Evolutionary conservation across 2,329 filamentous ascomycete species (phyloP).

Genomic region (Arthrinium phaeospermum): DNA sequence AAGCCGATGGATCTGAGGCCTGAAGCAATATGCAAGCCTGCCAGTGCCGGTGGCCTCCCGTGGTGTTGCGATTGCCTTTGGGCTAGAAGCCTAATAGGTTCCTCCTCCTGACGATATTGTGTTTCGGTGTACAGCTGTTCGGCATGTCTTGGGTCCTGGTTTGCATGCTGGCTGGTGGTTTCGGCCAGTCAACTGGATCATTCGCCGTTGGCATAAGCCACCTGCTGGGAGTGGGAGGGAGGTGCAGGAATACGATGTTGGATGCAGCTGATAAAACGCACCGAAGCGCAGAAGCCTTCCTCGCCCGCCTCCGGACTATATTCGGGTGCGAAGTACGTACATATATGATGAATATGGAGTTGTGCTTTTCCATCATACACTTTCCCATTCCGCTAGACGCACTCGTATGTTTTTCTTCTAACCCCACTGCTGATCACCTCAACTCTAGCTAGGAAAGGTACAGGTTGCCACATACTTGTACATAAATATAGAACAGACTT

Average conservation of each 20-base stretch:
- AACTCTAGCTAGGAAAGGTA: background rate
- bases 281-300: background rate
- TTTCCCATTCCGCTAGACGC: slow-evolving; percentile 1
- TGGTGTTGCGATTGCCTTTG: background rate
- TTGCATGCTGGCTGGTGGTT: background rate
- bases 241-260: background rate
- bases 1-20: background rate
- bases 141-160: slow-evolving; percentile 9
- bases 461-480: background rate
- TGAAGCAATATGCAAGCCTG: background rate
- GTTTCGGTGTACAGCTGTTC: background rate
- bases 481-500: slow-evolving; percentile 7
- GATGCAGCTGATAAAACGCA: background rate
- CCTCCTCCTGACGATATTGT: background rate
- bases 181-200: background rate
- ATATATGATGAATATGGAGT: background rate
- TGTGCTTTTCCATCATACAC: slow-evolving; percentile 15
- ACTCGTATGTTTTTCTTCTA: background rate
- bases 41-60: background rate
- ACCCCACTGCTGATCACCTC: slow-evolving; percentile 11
- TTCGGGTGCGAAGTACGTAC: background rate
- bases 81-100: slow-evolving; percentile 1
- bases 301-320: background rate
- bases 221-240: background rate
- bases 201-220: slow-evolving; percentile 4